Evolutionary conservation across 2,329 filamentous ascomycete species (phyloP).

Genomic region (Phialophora tarda): DNA sequence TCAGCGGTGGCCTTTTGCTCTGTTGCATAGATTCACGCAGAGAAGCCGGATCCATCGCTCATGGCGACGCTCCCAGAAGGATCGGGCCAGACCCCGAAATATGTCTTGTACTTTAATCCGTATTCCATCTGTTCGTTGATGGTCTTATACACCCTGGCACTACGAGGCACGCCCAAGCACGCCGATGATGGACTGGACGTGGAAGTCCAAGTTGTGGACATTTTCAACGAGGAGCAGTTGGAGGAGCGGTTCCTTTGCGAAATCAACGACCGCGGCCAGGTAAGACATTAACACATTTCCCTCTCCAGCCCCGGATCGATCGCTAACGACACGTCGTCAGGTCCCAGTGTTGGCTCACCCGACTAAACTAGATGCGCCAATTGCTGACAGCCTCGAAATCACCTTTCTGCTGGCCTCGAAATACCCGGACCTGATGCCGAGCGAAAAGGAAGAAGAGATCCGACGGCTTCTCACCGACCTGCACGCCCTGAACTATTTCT

Average conservation of each 20-base stretch:
- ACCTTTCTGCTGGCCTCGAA: neutral
- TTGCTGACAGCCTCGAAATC: neutral
- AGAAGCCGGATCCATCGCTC: too few species aligned
- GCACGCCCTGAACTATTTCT: constrained; percentile 8
- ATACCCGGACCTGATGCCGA: constrained; percentile 1
- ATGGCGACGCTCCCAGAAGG: too few species aligned
- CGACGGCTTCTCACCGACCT: neutral
- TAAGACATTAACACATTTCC: neutral
- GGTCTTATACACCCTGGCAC: constrained; percentile 12
- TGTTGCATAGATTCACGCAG: too few species aligned
- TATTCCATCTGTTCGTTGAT: constrained; percentile 24
- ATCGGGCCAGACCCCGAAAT: neutral
- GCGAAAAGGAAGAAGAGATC: neutral
- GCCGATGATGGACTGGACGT: neutral
- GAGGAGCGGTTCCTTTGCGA: constrained; percentile 17
- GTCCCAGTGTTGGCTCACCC: neutral
- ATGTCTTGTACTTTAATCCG: constrained; percentile 20
- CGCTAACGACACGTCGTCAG: neutral
- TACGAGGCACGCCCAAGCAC: neutral
- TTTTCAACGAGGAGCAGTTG: constrained; percentile 20
- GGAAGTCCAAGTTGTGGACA: constrained; percentile 2
- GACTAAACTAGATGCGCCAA: neutral
- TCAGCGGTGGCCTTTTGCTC: too few species aligned
- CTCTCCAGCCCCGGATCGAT: neutral
- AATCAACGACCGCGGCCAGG: constrained; percentile 19